Evolutionary conservation across 306 rosid genomes (phyloP), one percentile per base, ranked within the genome.

Genomic region (Casuarina equisetifolia): DNA sequence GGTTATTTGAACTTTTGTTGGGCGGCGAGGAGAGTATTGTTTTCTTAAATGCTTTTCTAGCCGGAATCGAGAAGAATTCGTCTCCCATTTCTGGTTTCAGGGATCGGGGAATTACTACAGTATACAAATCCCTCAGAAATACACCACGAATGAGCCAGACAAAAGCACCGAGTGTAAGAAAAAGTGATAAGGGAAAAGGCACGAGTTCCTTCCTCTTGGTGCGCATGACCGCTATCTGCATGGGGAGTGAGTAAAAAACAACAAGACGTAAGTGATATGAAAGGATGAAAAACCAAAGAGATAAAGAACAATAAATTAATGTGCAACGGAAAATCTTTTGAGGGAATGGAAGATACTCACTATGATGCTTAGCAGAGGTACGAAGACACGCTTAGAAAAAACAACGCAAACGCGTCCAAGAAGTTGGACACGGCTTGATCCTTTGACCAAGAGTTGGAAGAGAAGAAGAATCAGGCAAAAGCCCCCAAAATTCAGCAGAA

Each of bases 141-240:
- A 96, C 59, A 54, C 99, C 99, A 40, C 92, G 92, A 0, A 62
- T 10, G 69, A 90, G 84, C 99, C 99, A 96, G 79, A 64, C 82
- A 51, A 86, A 11, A 2, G 99, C 99, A 39, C 99, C 91, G 49
- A 90, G 72, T 20, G 99, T 96, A 84, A 96, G 96, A 75, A 96
- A 96, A 49, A 91, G 66, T 44, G 99, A 92, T 13, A 96, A 76
- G 67, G 82, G 25, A 70, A 96, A 82, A 3, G 99, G 99, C 99
- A 96, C 92, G 87, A 86, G 92, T 86, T 96, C 98, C 12, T 92
- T 96, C 84, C 99, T 96, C 82, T 92, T 96, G 36, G 99, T 96
- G 10, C 97, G 97, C 69, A 96, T 72, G 6, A 96, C 99, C 84
- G 84, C 84, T 82, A 88, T 87, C 99, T 96, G 76, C 53, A 72